These are phyloP conservation scores for Chaetomiaceae sp. DNA, from an alignment of 2,329 filamentous ascomycete species.

Conservation along the genomic window DNA sequence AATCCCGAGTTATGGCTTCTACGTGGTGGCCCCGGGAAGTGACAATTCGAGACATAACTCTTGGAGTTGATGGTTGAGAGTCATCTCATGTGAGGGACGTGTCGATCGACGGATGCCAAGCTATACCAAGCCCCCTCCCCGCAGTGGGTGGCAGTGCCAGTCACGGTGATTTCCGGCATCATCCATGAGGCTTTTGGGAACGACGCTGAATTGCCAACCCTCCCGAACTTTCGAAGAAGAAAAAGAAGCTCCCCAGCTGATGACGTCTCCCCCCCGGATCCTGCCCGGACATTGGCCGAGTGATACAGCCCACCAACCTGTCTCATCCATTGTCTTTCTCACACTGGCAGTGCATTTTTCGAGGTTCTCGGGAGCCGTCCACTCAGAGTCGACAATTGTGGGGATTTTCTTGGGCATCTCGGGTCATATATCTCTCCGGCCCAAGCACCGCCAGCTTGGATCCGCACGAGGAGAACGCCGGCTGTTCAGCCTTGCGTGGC, in stretches of 20 bases:
- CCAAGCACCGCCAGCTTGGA: not conserved
- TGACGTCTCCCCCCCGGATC: not conserved
- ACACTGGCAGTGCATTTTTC: too few species aligned
- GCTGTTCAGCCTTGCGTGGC: slow-evolving; percentile 3
- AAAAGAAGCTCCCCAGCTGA: not conserved
- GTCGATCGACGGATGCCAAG: slow-evolving; percentile 2
- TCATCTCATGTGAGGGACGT: not conserved
- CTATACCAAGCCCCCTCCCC: not conserved
- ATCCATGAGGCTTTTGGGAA: not conserved
- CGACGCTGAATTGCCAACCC: not conserved
- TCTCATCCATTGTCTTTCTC: not conserved
- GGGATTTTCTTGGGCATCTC: slow-evolving; percentile 1
- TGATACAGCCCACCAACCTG: not conserved
- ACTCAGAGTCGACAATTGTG: not conserved
- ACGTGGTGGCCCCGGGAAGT: not conserved
- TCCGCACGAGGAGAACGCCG: not conserved
- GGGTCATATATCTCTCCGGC: slow-evolving; percentile 25
- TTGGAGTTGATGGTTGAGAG: too few species aligned
- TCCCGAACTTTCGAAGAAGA: not conserved
- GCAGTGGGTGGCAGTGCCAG: slow-evolving; percentile 10
- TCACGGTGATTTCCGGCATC: not conserved
- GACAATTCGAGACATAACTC: not conserved
- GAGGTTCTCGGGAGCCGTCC: not conserved
- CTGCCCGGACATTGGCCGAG: not conserved
- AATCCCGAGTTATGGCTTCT: not conserved